Conservation (phyloP, 1,139 yeast species). For the Zygoascus meyerae region DNA sequence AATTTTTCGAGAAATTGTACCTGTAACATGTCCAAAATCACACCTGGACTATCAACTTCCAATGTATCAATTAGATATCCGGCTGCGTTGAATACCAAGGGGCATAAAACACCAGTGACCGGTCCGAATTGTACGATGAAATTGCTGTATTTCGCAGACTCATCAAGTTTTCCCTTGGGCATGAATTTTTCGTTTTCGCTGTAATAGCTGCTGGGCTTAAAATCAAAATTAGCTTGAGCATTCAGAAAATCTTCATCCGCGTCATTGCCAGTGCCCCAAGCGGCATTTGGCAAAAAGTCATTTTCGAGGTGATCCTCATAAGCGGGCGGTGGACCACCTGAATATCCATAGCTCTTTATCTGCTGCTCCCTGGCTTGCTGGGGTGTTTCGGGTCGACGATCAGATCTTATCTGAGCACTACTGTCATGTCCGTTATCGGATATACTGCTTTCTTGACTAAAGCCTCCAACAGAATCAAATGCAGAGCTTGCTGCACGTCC, state of each 20-base stretch:
- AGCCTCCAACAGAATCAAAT: conserved; percentile 1
- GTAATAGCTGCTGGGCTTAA: conserved; percentile 38
- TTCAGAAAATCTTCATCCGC: neutral
- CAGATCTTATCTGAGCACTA: neutral
- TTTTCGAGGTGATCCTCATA: conserved; percentile 1
- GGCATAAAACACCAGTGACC: conserved; percentile 36
- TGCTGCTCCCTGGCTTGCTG: no score
- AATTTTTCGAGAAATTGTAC: conserved; percentile 46
- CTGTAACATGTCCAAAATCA: conserved; percentile 61
- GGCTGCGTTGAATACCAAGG: conserved; percentile 24
- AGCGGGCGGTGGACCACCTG: neutral
- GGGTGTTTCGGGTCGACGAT: no score
- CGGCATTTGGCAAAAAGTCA: conserved; percentile 24
- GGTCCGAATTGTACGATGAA: conserved; percentile 49
- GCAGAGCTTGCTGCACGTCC: conserved; percentile 10
- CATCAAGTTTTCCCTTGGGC: conserved; percentile 42
- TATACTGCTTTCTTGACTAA: neutral
- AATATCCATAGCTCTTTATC: neutral
- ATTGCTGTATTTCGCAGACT: conserved; percentile 49
- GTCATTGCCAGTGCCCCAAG: conserved; percentile 21
- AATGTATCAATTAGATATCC: conserved; percentile 22
- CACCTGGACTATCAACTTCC: conserved; percentile 34
- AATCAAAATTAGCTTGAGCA: conserved; percentile 8
- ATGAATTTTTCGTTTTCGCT: conserved; percentile 39
- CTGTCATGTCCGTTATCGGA: conserved; percentile 6